A percentile compares a stretch with the other conserved stretches of the same genome.
phyloP scores from a whole-genome alignment of 345 rosid genomes.

The Abelmoschus esculentus region DNA sequence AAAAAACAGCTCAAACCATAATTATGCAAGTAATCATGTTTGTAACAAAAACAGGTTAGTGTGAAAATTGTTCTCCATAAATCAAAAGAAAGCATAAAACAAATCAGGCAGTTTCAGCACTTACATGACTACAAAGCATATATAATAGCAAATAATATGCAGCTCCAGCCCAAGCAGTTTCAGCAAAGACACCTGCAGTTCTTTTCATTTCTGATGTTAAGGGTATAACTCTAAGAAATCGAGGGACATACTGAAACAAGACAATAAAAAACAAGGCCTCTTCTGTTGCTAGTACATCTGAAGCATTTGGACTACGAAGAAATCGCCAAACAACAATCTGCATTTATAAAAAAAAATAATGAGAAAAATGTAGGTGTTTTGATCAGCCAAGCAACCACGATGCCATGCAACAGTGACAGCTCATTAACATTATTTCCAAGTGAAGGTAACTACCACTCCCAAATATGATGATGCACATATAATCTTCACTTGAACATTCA shows the following conservation, averaged over 20 bases:
- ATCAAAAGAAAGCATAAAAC: conserved; percentile 5
- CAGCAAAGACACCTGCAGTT: conserved; percentile 91
- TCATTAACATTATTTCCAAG: neutral
- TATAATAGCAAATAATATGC: conserved; percentile 81
- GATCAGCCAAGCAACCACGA: conserved; percentile 2
- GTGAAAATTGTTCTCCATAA: conserved; percentile 6
- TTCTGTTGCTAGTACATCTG: conserved; percentile 67
- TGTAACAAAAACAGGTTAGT: neutral
- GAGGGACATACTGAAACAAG: conserved; percentile 65
- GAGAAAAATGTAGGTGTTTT: conserved; percentile 8
- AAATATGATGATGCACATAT: neutral
- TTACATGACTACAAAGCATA: conserved; percentile 99
- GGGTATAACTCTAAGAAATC: conserved; percentile 48
- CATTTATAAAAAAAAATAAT: conserved; percentile 8
- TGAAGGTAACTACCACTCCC: neutral
- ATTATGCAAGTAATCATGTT: neutral
- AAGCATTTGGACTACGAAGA: conserved; percentile 60
- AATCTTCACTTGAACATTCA: neutral
- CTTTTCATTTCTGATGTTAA: conserved; percentile 85
- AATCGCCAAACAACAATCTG: conserved; percentile 90
- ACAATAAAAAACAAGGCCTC: conserved; percentile 59
- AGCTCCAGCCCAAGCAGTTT: conserved; percentile 99
- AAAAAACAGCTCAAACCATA: conserved; percentile 7
- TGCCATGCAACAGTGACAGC: neutral
- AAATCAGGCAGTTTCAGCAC: conserved; percentile 21